A percentile compares a stretch with the other conserved stretches of the same genome.
These are phyloP conservation scores for Corymbia calophylla DNA, from an alignment of 441 rosid species.

Conservation along the genomic window DNA sequence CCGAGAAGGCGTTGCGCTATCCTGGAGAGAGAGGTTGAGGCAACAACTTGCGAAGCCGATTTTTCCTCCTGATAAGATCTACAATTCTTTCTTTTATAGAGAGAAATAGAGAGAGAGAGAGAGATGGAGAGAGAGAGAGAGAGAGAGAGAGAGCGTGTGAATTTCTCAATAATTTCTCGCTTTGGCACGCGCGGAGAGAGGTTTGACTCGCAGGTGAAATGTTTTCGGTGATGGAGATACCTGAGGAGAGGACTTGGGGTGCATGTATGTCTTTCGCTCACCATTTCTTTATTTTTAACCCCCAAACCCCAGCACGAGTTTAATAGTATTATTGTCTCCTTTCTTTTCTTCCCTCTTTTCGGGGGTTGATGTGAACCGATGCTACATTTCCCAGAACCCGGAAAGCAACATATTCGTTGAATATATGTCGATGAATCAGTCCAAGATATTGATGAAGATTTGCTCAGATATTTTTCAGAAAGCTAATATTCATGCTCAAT, in stretches of 20 bases:
- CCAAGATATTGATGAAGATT: neutral
- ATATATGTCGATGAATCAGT: neutral
- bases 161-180: neutral
- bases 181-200: neutral
- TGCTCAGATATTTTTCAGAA: neutral
- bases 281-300: neutral
- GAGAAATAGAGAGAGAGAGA: neutral
- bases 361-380: neutral
- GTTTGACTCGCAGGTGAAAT: neutral
- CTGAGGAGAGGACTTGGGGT: neutral
- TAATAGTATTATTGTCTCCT: neutral
- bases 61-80: neutral
- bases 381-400: neutral
- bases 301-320: neutral
- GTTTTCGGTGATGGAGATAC: neutral
- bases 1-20: neutral
- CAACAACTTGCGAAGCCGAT: neutral
- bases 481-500: neutral
- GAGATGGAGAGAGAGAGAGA: neutral
- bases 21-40: neutral
- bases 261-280: neutral
- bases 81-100: neutral
- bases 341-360: neutral
- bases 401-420: neutral
- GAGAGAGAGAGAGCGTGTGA: neutral